phyloP scores from a whole-genome alignment of 164 flowering plant species.

The Dillenia turbinata region DNA sequence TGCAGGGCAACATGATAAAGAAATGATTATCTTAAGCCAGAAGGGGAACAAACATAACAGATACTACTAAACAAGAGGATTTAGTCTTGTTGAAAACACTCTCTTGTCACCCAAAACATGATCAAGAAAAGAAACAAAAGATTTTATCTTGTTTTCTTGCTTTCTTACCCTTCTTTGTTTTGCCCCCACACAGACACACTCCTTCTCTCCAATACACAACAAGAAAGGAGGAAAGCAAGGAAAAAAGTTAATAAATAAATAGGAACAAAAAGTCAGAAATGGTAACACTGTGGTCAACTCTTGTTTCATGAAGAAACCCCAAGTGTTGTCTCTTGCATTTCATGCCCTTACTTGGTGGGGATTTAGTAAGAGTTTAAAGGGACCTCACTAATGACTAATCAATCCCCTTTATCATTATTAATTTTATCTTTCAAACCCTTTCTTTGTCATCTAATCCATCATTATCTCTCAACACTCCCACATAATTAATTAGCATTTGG shows the following conservation, averaged over 20 bases:
- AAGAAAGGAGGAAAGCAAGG: too few relatives aligned
- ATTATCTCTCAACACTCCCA: too few relatives aligned
- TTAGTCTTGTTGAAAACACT: not conserved
- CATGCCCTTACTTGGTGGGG: not conserved
- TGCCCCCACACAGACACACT: too few relatives aligned
- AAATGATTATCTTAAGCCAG: conserved; percentile 19
- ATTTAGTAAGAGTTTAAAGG: not conserved
- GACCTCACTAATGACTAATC: not conserved
- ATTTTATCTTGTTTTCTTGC: not conserved
- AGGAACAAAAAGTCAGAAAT: not conserved
- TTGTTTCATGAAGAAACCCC: not conserved
- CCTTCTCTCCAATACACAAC: too few relatives aligned
- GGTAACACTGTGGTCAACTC: too few relatives aligned
- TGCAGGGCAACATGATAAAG: conserved; percentile 7
- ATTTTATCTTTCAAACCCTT: not conserved
- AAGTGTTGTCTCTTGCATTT: not conserved
- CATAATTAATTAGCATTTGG: too few relatives aligned
- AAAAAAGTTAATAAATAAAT: not conserved
- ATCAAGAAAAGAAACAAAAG: conserved; percentile 4
- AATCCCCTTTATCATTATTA: not conserved
- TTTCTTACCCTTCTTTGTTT: too few relatives aligned
- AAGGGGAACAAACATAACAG: conserved; percentile 6
- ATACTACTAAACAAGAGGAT: not conserved
- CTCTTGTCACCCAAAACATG: conserved; percentile 2
- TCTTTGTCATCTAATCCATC: not conserved